Base-by-base conservation (phyloP, 2,329 filamentous ascomycete genomes). In the Sarocladiaceae sp. region DNA sequence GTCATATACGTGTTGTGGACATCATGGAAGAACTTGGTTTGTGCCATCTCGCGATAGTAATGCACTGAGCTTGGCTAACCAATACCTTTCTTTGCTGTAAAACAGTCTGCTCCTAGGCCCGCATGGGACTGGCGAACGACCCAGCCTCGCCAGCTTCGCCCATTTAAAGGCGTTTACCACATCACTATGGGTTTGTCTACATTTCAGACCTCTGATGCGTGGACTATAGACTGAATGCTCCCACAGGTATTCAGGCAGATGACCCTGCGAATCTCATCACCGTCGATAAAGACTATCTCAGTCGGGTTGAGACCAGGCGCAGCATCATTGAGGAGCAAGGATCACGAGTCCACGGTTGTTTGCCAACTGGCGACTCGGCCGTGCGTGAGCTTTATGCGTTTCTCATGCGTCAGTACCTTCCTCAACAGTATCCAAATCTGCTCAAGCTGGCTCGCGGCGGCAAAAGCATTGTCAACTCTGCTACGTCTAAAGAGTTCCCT, bases 151-250 rank as follows among this genome's bases (percentile, higher is more conserved):
- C 60, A 64, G 29, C 61, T 70, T 27, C 61, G 73, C 2, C 72
- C 71, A 0, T 76, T 74, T 54, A 76, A 74, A 55, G 66, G 70
- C 1, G 64, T 65, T 3, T 78, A 74, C 50, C 61, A 76, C 50
- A 75, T 77, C 47, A 74, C 70, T 0, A 77, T 78, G 73, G 73
- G 73, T 71, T 51, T 24, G 55, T 50, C 15, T 16, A 19, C 23
- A n/a, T 9, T 15, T 4, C 41, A 34, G 10, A 46, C 18, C 43
- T 1, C 18, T 3, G 15, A 15, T n/a, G 9, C 12, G 6, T 43
- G 4, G 12, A 34, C 18, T 11, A 20, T 16, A 4, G 11, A 12
- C 12, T 39, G 13, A 33, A 10, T n/a, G 20, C 16, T 1, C 13
- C 23, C 21, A 4, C 47, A 75, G 73, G 63, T 3, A 55, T 76